A percentile compares a stretch with the other conserved stretches of the same genome.
Conservation (phyloP, 768 basidiomycete genomes). For the Wakefieldia striispora region DNA sequence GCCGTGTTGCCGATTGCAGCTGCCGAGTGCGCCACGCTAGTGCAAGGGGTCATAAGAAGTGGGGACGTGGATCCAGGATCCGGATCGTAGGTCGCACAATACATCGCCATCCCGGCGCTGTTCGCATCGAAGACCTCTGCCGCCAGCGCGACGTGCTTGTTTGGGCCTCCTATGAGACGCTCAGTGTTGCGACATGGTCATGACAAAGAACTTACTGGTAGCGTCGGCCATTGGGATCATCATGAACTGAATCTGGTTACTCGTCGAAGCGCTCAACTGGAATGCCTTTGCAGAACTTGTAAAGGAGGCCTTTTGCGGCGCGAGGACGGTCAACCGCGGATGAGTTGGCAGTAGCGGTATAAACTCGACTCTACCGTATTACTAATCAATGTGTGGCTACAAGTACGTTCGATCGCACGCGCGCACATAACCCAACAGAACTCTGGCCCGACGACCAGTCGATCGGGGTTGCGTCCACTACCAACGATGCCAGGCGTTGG, state of each 20-base stretch:
- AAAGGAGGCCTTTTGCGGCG: no score
- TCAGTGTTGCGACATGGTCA: no score
- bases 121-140: no score
- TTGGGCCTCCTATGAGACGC: no score
- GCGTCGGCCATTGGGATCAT: slow-evolving; percentile 30
- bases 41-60: slow-evolving; percentile 49
- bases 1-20: neutral
- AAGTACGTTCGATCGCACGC: no score
- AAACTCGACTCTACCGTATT: no score
- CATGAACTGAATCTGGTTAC: slow-evolving; percentile 43
- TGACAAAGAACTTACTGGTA: slow-evolving; percentile 17
- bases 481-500: slow-evolving; percentile 23
- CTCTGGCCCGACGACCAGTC: slow-evolving; percentile 31
- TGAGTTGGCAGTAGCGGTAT: no score
- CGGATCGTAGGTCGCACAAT: slow-evolving; percentile 64
- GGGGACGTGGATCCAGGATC: slow-evolving; percentile 46
- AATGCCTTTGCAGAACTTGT: slow-evolving; percentile 37
- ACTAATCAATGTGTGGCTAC: no score
- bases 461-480: slow-evolving; percentile 15
- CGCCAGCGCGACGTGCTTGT: no score
- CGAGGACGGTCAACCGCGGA: no score
- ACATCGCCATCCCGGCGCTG: no score
- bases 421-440: no score
- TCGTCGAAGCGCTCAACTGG: slow-evolving; percentile 49
- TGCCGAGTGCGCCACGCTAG: slow-evolving; percentile 29